These are phyloP conservation scores for Yueomyces sp. DNA, from an alignment of 805 yeast species.

Conservation along the genomic window DNA sequence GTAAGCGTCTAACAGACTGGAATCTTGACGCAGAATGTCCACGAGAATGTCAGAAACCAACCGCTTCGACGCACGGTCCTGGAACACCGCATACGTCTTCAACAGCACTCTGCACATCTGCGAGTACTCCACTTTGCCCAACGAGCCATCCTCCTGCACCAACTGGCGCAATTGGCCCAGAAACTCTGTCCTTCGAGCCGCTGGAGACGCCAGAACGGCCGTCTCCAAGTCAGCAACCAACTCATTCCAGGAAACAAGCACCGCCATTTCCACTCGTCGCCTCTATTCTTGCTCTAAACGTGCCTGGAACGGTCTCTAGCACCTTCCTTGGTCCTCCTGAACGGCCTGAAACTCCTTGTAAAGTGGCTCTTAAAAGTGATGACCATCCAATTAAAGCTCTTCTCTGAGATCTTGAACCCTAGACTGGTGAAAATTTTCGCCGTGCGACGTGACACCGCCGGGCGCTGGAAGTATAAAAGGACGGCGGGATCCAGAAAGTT, in stretches of 20 bases:
- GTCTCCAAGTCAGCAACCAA: slow-evolving; percentile 10
- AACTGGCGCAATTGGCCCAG: slow-evolving; percentile 12
- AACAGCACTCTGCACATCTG: slow-evolving; percentile 27
- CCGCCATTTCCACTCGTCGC: background rate
- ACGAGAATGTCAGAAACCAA: slow-evolving; percentile 30
- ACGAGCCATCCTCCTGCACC: slow-evolving; percentile 6
- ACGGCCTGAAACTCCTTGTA: no score
- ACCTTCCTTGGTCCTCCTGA: no score
- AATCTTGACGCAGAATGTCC: slow-evolving; percentile 22
- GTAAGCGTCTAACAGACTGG: slow-evolving; percentile 25
- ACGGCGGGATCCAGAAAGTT: background rate
- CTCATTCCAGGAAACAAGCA: slow-evolving; percentile 12
- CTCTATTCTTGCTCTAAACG: no score
- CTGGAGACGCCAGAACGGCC: slow-evolving; percentile 12
- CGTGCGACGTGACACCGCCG: background rate
- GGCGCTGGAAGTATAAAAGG: background rate
- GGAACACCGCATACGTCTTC: slow-evolving; percentile 36
- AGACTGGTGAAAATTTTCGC: background rate
- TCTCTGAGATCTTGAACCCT: background rate
- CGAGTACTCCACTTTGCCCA: slow-evolving; percentile 14
- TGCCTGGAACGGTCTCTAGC: no score
- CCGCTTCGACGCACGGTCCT: slow-evolving; percentile 35
- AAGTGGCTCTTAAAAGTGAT: no score
- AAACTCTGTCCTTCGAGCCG: slow-evolving; percentile 18
- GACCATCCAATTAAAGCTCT: background rate